A percentile compares a stretch with the other conserved stretches of the same genome.
phyloP scores from a whole-genome alignment of 805 yeast genomes.

The Starmerella tilneyi region DNA sequence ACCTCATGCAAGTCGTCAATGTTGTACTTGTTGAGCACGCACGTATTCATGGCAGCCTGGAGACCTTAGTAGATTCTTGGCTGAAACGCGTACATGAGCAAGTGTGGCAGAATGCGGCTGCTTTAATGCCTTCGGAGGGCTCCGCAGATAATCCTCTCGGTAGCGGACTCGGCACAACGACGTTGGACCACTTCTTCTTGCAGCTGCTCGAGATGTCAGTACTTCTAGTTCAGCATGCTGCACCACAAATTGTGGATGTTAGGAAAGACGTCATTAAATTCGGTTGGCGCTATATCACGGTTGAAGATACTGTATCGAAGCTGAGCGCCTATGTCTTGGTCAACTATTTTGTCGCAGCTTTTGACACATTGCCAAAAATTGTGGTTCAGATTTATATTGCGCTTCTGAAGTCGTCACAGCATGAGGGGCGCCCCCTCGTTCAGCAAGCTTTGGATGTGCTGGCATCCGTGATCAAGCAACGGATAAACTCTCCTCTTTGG shows the following conservation, averaged over 20 bases:
- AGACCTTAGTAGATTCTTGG: constrained; percentile 46
- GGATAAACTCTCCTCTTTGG: constrained; percentile 61
- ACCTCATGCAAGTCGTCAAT: constrained; percentile 39
- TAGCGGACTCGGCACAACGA: constrained; percentile 22
- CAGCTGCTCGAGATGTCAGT: constrained; percentile 77
- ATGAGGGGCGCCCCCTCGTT: constrained; percentile 73
- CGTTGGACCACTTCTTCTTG: constrained; percentile 61
- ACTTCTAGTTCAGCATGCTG: constrained; percentile 57
- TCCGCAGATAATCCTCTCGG: constrained; percentile 15
- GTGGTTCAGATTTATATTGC: constrained; percentile 92
- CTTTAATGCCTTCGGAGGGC: constrained; percentile 41
- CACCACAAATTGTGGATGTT: constrained; percentile 46
- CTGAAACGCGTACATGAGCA: constrained; percentile 48
- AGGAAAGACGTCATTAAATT: constrained; percentile 83
- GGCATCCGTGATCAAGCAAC: constrained; percentile 73
- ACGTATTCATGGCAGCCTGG: constrained; percentile 37
- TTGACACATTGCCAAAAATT: constrained; percentile 78
- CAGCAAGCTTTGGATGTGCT: constrained; percentile 77
- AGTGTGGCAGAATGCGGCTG: constrained; percentile 55
- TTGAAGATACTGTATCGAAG: constrained; percentile 80
- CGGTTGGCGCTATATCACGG: constrained; percentile 84
- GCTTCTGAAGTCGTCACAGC: constrained; percentile 68
- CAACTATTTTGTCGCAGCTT: constrained; percentile 72
- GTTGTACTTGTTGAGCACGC: constrained; percentile 58
- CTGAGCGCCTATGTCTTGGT: constrained; percentile 89